Evolutionary conservation across 2,329 filamentous ascomycete genomes (phyloP).

Genomic region (Cytospora paraplurivora): DNA sequence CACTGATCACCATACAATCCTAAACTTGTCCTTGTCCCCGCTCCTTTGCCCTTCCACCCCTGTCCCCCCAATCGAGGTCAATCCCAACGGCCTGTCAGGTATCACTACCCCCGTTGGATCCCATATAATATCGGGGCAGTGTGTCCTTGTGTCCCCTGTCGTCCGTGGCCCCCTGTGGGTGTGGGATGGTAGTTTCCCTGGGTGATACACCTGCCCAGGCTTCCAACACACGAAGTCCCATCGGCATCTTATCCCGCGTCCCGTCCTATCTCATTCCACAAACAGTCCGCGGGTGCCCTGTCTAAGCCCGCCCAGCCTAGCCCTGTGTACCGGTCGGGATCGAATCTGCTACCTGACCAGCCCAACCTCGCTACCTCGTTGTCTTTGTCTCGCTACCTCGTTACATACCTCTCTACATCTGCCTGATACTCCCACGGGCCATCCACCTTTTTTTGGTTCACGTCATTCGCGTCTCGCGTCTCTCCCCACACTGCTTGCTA

Average conservation of each 20-base stretch:
- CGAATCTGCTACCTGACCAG: conserved; percentile 16
- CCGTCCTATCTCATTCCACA: not conserved
- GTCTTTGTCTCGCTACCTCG: conserved; percentile 22
- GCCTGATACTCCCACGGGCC: conserved; percentile 19
- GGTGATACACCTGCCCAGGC: not conserved
- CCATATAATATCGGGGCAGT: not conserved
- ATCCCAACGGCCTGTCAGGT: not conserved
- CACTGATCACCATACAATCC: conserved; percentile 19
- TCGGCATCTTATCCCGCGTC: not conserved
- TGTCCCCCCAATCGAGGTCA: conserved; percentile 6
- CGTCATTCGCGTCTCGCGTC: conserved; percentile 27
- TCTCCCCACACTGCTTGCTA: conserved; percentile 11
- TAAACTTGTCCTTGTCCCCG: too few relatives aligned
- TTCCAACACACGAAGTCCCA: not conserved
- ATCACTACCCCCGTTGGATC: not conserved
- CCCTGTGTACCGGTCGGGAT: conserved; percentile 15
- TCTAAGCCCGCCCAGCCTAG: conserved; percentile 1
- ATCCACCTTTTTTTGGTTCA: conserved; percentile 21
- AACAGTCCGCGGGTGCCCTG: not conserved
- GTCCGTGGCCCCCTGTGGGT: not conserved
- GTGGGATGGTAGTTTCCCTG: not conserved
- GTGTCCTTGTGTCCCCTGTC: not conserved
- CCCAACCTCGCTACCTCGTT: conserved; percentile 20
- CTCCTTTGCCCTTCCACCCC: conserved; percentile 1
- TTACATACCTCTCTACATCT: conserved; percentile 11